These are phyloP conservation scores for Cryptosporidium canis DNA, from an alignment of 169 alveolate species.

Conservation along the genomic window DNA sequence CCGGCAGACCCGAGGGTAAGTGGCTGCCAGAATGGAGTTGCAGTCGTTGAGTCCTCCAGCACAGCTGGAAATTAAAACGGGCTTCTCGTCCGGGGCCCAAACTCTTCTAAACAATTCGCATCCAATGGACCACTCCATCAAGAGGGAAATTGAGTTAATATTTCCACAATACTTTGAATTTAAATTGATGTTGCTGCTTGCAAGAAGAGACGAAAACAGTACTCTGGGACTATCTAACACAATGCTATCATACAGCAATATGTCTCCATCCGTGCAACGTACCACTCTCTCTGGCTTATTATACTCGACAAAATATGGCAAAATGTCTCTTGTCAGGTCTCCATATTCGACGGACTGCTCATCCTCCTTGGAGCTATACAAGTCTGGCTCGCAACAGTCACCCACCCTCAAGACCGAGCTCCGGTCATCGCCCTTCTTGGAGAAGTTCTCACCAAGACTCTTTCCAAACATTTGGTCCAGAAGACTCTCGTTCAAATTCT, in stretches of 20 bases:
- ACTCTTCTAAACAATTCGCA: conserved; percentile 32
- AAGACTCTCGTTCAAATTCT: not conserved
- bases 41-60: conserved; percentile 45
- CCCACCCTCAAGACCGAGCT: not conserved
- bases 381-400: not conserved
- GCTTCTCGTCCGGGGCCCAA: conserved; percentile 62
- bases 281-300: conserved; percentile 16
- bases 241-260: not conserved
- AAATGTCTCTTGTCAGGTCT: conserved; percentile 27
- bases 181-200: conserved; percentile 40
- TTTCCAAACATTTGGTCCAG: conserved; percentile 6
- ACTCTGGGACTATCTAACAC: conserved; percentile 62
- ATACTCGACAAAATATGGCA: conserved; percentile 24
- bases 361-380: not conserved
- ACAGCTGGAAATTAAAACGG: not conserved
- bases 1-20: not conserved
- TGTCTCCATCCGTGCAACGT: not conserved
- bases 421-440: not conserved
- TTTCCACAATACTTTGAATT: conserved; percentile 47
- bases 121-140: conserved; percentile 60
- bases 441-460: not conserved
- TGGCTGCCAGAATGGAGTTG: not conserved
- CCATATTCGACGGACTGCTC: not conserved
- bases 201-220: conserved; percentile 41
- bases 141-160: conserved; percentile 38